A percentile compares a stretch with the other conserved stretches of the same genome.
Evolutionary conservation across 2,329 filamentous ascomycete species (phyloP).

Genomic region (Calonectria hongkongensis): DNA sequence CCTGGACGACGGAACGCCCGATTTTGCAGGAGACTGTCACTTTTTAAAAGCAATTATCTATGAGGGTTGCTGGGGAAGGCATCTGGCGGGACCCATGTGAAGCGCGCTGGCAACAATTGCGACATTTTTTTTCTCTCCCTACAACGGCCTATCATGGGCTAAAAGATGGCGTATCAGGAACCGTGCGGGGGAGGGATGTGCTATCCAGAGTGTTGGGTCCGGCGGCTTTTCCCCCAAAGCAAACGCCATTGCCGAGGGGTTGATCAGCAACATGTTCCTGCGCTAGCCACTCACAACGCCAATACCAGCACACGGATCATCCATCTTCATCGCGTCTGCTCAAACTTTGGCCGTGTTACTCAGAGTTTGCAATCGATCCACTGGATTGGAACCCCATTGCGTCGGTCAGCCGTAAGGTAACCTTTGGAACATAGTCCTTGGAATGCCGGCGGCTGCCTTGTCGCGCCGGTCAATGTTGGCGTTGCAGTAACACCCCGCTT

Average conservation of each 20-base stretch:
- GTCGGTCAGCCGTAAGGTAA: constrained; percentile 23
- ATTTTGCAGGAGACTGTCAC: constrained; percentile 7
- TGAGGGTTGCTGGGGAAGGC: constrained; percentile 15
- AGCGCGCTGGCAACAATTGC: not conserved
- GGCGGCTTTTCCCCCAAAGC: constrained; percentile 28
- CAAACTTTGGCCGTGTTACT: constrained; percentile 8
- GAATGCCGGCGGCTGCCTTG: constrained; percentile 37
- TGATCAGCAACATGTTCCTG: constrained; percentile 37
- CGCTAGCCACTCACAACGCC: constrained; percentile 29
- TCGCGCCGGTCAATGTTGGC: constrained; percentile 25
- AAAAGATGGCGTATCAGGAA: constrained; percentile 26
- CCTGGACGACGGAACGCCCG: constrained; percentile 21
- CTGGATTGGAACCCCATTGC: not conserved
- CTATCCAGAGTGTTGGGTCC: constrained; percentile 36
- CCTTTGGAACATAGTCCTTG: constrained; percentile 23
- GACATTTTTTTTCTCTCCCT: not conserved
- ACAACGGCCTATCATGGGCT: constrained; percentile 9
- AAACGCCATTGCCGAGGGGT: constrained; percentile 39
- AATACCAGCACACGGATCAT: constrained; percentile 32
- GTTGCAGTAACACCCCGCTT: constrained; percentile 39
- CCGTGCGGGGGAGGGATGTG: constrained; percentile 25
- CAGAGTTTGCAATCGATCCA: constrained; percentile 15
- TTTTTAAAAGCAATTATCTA: constrained; percentile 18
- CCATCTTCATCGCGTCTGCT: constrained; percentile 12
- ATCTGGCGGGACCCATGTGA: constrained; percentile 4